Evolutionary conservation across 164 flowering plant species (phyloP), one percentile per base, ranked within the genome.

Genomic region (Vitis rupestris): DNA sequence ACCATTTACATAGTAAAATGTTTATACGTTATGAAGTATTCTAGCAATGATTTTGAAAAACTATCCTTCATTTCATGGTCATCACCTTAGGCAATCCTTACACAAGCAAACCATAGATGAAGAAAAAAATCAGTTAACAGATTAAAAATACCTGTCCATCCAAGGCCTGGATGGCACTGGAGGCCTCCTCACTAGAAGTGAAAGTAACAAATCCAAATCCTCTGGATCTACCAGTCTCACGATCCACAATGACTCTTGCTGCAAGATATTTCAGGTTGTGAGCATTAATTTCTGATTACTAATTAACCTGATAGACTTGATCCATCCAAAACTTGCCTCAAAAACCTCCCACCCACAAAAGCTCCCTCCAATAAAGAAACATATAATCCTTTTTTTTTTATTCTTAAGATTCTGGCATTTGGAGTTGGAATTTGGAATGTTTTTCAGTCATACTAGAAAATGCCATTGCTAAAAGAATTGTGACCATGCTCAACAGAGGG

Each of bases 201-300:
- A n/a, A 83, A 30, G 83, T 83, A 30, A 84, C 67, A 75, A 83
- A 84, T 8, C 85, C 88, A 81, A 84, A 86, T 60, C 89, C 89
- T 79, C 85, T 83, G 19, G 89, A 85, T 68, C 82, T 80, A 27
- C 86, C 82, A 57, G 81, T 78, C 9, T 85, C 89, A 29, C 87
- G 81, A 63, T 85, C 89, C 56, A 72, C 16, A 50, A 85, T 83
- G 15, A 85, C 68, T 68, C 76, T 77, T 30, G 84, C 89, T 85
- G 75, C 66, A 77, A 71, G 3, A 55, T 12, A 15, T 1, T 64
- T 17, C 15, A 63, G 0, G 17, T 4, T 55, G 52, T 23, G 19
- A 48, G 7, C 49, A 62, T 12, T 27, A 44, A 5, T 37, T 9
- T 52, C 19, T 4, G 3, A 47, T 10, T 9, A 0, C 49, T 37